Evolutionary conservation across 2,329 filamentous ascomycete genomes (phyloP), one percentile per base, ranked within the genome.

Genomic region (Zalaria sp.): DNA sequence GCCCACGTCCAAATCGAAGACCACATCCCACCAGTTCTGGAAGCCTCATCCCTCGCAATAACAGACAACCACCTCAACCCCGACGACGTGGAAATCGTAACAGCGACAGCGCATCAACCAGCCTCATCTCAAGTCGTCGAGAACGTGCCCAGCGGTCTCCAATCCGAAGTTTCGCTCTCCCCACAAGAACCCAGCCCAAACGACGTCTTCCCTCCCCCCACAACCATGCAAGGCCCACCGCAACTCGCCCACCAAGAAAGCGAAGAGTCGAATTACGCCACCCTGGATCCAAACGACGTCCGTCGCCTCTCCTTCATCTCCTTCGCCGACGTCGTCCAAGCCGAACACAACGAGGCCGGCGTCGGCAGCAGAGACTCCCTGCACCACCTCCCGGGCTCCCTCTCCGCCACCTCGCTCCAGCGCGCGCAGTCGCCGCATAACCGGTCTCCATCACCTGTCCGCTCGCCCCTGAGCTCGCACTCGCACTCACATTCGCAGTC

Each of bases 1-100:
- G 79, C 83, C 5, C 89, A 96, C 57, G 93, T 96, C 53, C 79
- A 88, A 53, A 94, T 86, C 5, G 89, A 96, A 60, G 88, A 96
- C 64, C 77, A 88, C 57, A 95, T 96, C 51, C 89, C 89, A 5
- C 76, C 89, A 0, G 88, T 93, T 8, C 71, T 96, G 38, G 86
- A 94, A 58, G 89, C 89, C 40, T 89, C 86, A 2, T 93, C 87
- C 35, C 77, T 88, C 53, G 87, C 88, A 43, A 94, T 96, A 54
- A 95, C 89, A 8, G 86, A 94, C 61, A 70, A 77, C 50, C 79
- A 80, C 43, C 72, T 95, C 39, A 81, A 91, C 58, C 86, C 87
- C 4, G 87, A 95, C 58, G 76, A 79, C 25, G 88, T 96, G 41
- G 87, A 95, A 65, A 95, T 96, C 57, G 76, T 95, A 37, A 95